phyloP scores from a whole-genome alignment of 306 rosid genomes.

The Prunus fruticosa region DNA sequence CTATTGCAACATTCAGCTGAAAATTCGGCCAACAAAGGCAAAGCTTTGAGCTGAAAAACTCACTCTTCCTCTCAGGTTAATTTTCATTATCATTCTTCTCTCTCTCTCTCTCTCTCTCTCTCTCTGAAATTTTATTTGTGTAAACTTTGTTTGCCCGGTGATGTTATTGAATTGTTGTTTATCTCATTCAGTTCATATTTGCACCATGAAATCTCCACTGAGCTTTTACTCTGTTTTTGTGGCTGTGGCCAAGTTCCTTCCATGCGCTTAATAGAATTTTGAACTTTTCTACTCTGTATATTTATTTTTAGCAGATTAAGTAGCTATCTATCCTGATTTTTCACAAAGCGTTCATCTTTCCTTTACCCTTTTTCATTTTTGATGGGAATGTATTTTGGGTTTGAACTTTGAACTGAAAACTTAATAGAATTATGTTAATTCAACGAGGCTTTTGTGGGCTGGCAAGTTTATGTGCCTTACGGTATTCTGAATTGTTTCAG shows the following conservation, averaged over 20 bases:
- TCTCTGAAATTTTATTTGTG: neutral
- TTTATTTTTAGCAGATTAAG: neutral
- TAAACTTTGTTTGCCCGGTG: neutral
- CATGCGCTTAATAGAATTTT: neutral
- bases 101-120: neutral
- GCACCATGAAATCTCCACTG: neutral
- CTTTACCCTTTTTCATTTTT: neutral
- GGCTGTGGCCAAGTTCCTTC: too few species aligned
- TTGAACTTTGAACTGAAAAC: neutral
- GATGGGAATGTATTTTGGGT: neutral
- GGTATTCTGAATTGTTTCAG: neutral
- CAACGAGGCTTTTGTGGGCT: neutral
- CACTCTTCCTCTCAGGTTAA: slow-evolving; percentile 9
- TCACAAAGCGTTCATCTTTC: neutral
- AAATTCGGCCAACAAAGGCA: neutral
- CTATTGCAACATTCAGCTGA: neutral
- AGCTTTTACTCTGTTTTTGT: neutral
- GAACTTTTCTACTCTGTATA: neutral
- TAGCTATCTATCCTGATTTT: neutral
- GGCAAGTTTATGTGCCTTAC: neutral
- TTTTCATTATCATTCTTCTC: neutral
- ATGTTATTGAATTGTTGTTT: neutral
- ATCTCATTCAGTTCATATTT: neutral
- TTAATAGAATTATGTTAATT: neutral
- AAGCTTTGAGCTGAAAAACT: slow-evolving; percentile 8